Conservation (phyloP, 2,329 filamentous ascomycete species). For the Lecanicillium sp. region DNA sequence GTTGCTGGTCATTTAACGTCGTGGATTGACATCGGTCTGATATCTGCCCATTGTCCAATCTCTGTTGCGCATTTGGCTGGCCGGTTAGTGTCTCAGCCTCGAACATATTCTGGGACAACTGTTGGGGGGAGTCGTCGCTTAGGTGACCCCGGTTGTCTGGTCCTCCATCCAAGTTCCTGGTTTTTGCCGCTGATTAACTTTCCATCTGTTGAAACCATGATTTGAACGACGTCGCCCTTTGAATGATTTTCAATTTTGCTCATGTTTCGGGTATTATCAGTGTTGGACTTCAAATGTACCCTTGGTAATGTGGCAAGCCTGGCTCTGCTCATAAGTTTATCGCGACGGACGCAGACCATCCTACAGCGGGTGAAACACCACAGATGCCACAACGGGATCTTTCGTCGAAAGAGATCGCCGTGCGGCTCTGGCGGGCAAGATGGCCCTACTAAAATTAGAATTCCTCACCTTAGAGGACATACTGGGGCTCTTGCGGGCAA, state of each 20-base stretch:
- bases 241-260: conserved; percentile 17
- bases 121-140: conserved; percentile 5
- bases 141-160: conserved; percentile 16
- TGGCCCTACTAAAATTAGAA: conserved; percentile 8
- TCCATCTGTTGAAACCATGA: conserved; percentile 16
- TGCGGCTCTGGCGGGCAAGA: conserved; percentile 4
- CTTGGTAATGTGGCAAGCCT: too few relatives aligned
- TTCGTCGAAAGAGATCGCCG: conserved; percentile 11
- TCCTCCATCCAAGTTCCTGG: conserved; percentile 13
- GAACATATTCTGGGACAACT: not conserved
- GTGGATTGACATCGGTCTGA: not conserved
- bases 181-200: conserved; percentile 16
- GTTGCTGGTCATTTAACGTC: not conserved
- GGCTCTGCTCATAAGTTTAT: too few relatives aligned
- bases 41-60: not conserved
- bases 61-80: not conserved
- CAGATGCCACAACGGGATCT: too few relatives aligned
- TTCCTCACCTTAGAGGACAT: conserved; percentile 5
- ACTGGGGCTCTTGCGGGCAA: not conserved
- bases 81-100: not conserved
- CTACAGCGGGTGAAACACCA: too few relatives aligned
- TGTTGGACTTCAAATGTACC: too few relatives aligned
- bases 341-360: too few relatives aligned
- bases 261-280: too few relatives aligned
- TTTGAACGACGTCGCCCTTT: conserved; percentile 15